Percentiles rank a stretch among this genome's conserved stretches.
Evolutionary conservation across 805 yeast species (phyloP).

Genomic region (Schwanniomyces occidentalis): DNA sequence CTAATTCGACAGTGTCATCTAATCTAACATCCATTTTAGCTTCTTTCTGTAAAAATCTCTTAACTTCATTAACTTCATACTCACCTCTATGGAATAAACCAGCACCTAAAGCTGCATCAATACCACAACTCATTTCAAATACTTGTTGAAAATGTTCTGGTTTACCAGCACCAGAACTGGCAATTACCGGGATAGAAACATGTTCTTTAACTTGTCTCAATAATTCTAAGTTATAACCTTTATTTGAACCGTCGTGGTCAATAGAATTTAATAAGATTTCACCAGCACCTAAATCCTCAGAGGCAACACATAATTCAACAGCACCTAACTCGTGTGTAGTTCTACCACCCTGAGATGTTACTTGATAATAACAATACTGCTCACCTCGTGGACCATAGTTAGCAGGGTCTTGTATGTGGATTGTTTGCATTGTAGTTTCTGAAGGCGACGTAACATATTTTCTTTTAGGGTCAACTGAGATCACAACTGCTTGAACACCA

Average conservation of each 20-base stretch:
- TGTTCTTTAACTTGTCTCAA: slow-evolving; percentile 73
- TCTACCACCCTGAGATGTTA: slow-evolving; percentile 96
- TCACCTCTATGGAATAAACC: slow-evolving; percentile 98
- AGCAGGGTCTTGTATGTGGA: slow-evolving; percentile 54
- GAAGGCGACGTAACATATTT: slow-evolving; percentile 67
- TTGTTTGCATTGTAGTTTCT: slow-evolving; percentile 60
- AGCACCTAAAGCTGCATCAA: slow-evolving; percentile 98
- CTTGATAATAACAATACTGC: slow-evolving; percentile 87
- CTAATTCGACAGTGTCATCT: slow-evolving; percentile 39
- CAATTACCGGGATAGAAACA: slow-evolving; percentile 89
- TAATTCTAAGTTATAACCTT: slow-evolving; percentile 89
- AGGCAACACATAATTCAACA: slow-evolving; percentile 80
- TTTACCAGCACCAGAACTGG: slow-evolving; percentile 95
- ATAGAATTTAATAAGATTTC: slow-evolving; percentile 91
- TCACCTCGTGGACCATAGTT: slow-evolving; percentile 83
- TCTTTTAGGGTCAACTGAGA: slow-evolving; percentile 96
- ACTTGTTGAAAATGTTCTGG: slow-evolving; percentile 92
- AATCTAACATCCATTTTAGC: slow-evolving; percentile 72
- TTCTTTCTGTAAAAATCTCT: slow-evolving; percentile 55
- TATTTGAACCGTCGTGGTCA: slow-evolving; percentile 95
- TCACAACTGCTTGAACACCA: slow-evolving; percentile 97
- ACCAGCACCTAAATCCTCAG: slow-evolving; percentile 95
- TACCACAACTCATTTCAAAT: slow-evolving; percentile 66
- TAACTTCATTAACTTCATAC: slow-evolving; percentile 83
- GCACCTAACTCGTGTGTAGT: slow-evolving; percentile 86